A percentile compares a stretch with the other conserved stretches of the same genome.
Evolutionary conservation across 2,329 filamentous ascomycete species (phyloP).

Genomic region (Exophiala mesophila): DNA sequence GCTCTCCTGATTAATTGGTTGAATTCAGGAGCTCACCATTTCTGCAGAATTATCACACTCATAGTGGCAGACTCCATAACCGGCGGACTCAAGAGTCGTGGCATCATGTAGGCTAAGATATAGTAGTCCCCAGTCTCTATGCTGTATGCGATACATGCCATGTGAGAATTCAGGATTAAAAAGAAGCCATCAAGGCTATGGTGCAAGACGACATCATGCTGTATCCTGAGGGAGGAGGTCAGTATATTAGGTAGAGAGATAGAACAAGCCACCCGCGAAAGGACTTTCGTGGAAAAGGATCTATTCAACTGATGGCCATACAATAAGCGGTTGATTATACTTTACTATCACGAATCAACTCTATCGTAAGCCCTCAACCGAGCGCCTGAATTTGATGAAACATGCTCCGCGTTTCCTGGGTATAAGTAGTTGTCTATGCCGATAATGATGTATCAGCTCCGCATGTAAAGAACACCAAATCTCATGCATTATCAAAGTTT

Average conservation of each 20-base stretch:
- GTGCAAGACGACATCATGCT: too few relatives aligned
- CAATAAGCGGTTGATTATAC: too few relatives aligned
- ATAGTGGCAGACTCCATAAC: slow-evolving; percentile 1
- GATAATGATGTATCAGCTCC: slow-evolving; percentile 8
- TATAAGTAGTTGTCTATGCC: slow-evolving; percentile 4
- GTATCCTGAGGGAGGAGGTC: too few relatives aligned
- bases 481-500: slow-evolving; percentile 25
- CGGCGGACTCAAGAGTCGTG: not conserved
- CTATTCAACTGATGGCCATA: too few relatives aligned
- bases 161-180: too few relatives aligned
- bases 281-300: too few relatives aligned
- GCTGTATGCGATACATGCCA: too few relatives aligned
- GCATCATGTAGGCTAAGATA: not conserved
- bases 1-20: slow-evolving; percentile 39
- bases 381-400: slow-evolving; percentile 33
- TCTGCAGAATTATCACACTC: slow-evolving; percentile 1
- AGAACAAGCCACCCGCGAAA: too few relatives aligned
- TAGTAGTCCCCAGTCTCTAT: too few relatives aligned
- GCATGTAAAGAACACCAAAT: slow-evolving; percentile 10
- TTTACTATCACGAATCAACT: slow-evolving; percentile 29
- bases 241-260: too few relatives aligned
- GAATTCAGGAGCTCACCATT: not conserved
- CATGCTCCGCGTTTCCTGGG: slow-evolving; percentile 5
- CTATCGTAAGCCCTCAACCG: slow-evolving; percentile 31
- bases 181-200: too few relatives aligned